Evolutionary conservation across 2,329 filamentous ascomycete species (phyloP), one percentile per base, ranked within the genome.

Genomic region (Cercospora sp.): DNA sequence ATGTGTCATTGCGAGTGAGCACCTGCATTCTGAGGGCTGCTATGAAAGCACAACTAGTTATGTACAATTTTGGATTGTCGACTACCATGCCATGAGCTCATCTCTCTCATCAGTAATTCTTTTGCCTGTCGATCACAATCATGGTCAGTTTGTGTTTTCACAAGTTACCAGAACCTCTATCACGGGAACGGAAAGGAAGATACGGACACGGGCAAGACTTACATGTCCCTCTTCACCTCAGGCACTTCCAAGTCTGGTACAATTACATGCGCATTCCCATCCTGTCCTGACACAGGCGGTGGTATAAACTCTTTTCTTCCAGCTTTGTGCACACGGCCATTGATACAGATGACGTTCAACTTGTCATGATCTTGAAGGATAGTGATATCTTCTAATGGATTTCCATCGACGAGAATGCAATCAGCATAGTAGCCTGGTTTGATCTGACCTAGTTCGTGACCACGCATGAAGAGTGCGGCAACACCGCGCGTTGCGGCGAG

Each of bases 331-430:
- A 84, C 75, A 4, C 82, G 74, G 0, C 83, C 83, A 65, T 84
- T 85, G 68, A 85, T 84, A 64, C 82, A 76, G 31, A 84, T 84
- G 16, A 83, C 73, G 67, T 83, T 79, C 20, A 85, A 68, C 69
- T 78, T 81, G 13, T 77, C 75, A 63, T 82, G 81, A 42, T 78
- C 71, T 62, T 85, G 84, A 20, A 88, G 72, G 4, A 86, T 75
- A 0, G 77, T 78, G 18, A 87, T 81, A 73, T 88, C 80, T 18
- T 85, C 80, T 62, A 88, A 72, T 1, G 85, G 86, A 67, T 84
- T 76, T 3, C 83, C 83, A 67, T 84, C 79, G 2, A 85, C 80
- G 4, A 85, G 73, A 51, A 85, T 80, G 60, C 78, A 80, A 68
- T 87, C 86, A 48, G 70, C 69, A 40, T 82, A 81, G 48, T 87